Conservation (phyloP, 805 yeast genomes). For the Ogataea trehalophila region DNA sequence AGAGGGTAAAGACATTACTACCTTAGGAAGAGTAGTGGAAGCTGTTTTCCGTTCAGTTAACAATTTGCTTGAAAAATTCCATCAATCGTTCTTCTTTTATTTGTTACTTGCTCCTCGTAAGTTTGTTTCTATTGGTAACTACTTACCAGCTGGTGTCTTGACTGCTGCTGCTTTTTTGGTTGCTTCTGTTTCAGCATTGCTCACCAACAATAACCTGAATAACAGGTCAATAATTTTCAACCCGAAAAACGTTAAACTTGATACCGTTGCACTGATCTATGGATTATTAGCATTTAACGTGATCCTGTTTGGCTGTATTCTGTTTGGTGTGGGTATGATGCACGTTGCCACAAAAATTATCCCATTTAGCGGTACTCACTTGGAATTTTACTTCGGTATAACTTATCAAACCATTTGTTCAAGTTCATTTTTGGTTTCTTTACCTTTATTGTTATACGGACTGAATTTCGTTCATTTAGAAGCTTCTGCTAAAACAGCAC, state of each 20-base stretch:
- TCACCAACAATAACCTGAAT: conserved; percentile 39
- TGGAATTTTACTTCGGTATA: conserved; percentile 6
- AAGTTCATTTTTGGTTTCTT: conserved; percentile 1
- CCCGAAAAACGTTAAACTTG: conserved; percentile 10
- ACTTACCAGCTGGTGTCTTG: conserved; percentile 78
- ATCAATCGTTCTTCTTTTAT: conserved; percentile 94
- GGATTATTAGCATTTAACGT: conserved; percentile 30
- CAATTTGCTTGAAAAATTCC: conserved; percentile 90
- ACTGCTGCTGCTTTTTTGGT: conserved; percentile 65
- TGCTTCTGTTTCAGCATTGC: conserved; percentile 54
- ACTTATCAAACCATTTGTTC: conserved; percentile 10
- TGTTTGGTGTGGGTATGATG: conserved; percentile 24
- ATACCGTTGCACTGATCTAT: conserved; percentile 23
- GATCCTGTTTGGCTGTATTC: conserved; percentile 14
- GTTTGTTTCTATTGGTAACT: conserved; percentile 92
- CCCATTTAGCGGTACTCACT: conserved; percentile 7
- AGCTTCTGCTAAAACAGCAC: conserved; percentile 8
- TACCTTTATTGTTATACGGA: conserved; percentile 14
- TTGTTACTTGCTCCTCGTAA: conserved; percentile 68
- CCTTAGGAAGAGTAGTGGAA: conserved; percentile 87
- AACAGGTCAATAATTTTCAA: conserved; percentile 4
- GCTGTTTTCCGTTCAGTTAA: conserved; percentile 84
- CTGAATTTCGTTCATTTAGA: not conserved
- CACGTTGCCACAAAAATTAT: conserved; percentile 3
- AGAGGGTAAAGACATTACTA: conserved; percentile 73